Evolutionary conservation across 192 early-diverging fungal species (phyloP).

Genomic region (Coemansia sp.): DNA sequence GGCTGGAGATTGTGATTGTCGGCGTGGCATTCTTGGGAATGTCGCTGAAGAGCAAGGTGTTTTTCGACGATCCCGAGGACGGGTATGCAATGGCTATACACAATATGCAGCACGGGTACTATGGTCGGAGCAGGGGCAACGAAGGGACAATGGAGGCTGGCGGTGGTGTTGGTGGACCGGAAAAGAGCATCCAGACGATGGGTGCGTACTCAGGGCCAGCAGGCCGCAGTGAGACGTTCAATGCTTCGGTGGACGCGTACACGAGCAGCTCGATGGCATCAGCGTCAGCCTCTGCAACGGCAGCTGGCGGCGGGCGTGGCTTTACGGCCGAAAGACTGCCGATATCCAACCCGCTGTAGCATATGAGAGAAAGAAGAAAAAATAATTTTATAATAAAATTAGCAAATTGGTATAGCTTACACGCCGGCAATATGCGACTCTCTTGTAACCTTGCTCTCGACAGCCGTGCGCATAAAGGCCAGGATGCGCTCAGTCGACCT

Average conservation of each 20-base stretch:
- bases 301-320: not conserved
- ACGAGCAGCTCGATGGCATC: conserved; percentile 2
- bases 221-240: conserved; percentile 24
- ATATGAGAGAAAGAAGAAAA: too few relatives aligned
- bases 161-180: conserved; percentile 11
- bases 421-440: conserved; percentile 20
- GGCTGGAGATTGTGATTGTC: conserved; percentile 12
- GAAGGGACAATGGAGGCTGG: not conserved
- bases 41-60: conserved; percentile 6
- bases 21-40: conserved; percentile 17
- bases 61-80: conserved; percentile 43
- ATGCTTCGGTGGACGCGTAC: too few relatives aligned
- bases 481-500: conserved; percentile 45
- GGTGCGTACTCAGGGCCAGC: conserved; percentile 19
- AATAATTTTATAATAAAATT: too few relatives aligned
- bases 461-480: conserved; percentile 65
- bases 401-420: too few relatives aligned
- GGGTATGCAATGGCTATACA: conserved; percentile 27
- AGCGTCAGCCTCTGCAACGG: not conserved
- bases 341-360: not conserved
- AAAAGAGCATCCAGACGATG: conserved; percentile 11
- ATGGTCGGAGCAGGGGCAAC: conserved; percentile 6
- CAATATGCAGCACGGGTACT: conserved; percentile 31
- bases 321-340: not conserved
- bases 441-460: conserved; percentile 52